Conservation (phyloP, 345 rosid species). For the Xanthoceras sorbifolium region DNA sequence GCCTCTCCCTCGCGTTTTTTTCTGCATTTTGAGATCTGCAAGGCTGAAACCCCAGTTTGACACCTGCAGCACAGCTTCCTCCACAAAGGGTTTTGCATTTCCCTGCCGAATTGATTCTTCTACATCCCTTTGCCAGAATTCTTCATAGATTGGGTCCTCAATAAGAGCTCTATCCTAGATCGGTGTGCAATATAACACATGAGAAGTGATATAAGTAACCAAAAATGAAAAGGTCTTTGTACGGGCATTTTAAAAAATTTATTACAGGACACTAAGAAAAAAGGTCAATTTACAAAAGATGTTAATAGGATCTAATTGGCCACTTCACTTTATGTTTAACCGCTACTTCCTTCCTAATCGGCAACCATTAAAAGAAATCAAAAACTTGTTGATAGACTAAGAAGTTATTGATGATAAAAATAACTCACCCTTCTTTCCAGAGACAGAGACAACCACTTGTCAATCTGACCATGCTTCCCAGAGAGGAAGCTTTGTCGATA, state of each 20-base stretch:
- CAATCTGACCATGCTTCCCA: conserved; percentile 66
- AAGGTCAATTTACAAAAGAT: background rate
- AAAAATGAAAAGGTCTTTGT: background rate
- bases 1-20: conserved; percentile 48
- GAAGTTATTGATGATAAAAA: background rate
- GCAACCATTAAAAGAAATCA: background rate
- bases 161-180: conserved; percentile 65
- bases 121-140: conserved; percentile 76
- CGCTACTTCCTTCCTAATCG: background rate
- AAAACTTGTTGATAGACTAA: background rate
- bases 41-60: conserved; percentile 75
- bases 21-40: conserved; percentile 57
- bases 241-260: background rate
- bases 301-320: background rate
- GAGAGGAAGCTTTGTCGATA: conserved; percentile 56
- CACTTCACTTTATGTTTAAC: background rate
- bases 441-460: conserved; percentile 62
- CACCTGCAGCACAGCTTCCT: conserved; percentile 68
- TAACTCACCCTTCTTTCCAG: conserved; percentile 57
- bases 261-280: background rate
- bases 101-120: conserved; percentile 72
- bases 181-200: background rate
- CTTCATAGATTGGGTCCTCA: conserved; percentile 70
- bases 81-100: conserved; percentile 58
- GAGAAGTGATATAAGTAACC: background rate